These are phyloP conservation scores for Arabis hirsuta DNA, from an alignment of 345 rosid species.

Conservation along the genomic window DNA sequence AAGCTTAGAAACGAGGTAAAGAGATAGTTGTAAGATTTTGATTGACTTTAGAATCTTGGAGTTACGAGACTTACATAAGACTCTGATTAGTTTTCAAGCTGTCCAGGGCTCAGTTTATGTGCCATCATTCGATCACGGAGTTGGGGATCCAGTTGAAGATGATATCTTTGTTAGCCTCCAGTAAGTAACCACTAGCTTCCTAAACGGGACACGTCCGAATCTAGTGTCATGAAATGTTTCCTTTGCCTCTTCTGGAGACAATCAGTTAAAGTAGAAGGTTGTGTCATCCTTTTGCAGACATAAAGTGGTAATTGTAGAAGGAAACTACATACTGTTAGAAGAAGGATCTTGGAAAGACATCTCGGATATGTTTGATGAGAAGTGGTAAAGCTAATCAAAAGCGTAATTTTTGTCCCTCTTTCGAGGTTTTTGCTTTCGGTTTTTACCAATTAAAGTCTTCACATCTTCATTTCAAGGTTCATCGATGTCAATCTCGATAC, in stretches of 20 bases:
- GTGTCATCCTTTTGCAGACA: constrained; percentile 59
- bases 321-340: constrained; percentile 74
- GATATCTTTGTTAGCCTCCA: constrained; percentile 80
- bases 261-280: background rate
- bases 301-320: constrained; percentile 86
- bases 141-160: constrained; percentile 93
- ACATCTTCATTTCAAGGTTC: constrained; percentile 56
- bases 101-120: constrained; percentile 81
- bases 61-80: constrained; percentile 17
- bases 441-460: constrained; percentile 6
- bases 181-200: constrained; percentile 57
- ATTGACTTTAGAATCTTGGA: background rate
- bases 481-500: constrained; percentile 74
- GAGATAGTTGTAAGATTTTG: constrained; percentile 9
- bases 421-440: background rate
- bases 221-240: background rate
- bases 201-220: background rate
- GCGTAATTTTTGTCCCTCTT: background rate
- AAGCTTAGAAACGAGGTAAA: constrained; percentile 76
- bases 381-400: constrained; percentile 60
- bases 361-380: constrained; percentile 78
- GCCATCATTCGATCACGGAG: constrained; percentile 92
- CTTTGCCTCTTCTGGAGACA: background rate
- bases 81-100: constrained; percentile 29
- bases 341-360: constrained; percentile 80